phyloP scores from a whole-genome alignment of 257 asterid genomes.

The Plantago elongata region DNA sequence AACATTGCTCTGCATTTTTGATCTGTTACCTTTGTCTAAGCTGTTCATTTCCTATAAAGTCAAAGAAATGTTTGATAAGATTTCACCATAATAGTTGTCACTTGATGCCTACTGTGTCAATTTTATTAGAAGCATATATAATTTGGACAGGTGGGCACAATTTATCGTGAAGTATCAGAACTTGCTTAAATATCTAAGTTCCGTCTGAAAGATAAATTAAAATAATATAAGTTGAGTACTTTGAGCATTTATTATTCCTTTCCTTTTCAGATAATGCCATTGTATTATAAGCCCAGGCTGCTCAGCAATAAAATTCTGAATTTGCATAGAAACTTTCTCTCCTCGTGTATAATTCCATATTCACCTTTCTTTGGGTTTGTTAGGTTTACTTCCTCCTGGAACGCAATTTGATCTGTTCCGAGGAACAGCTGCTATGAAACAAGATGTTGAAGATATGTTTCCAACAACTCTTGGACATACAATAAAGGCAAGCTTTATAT shows the following conservation, averaged over 20 bases:
- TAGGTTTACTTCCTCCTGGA: conserved; percentile 98
- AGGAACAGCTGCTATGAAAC: conserved; percentile 99
- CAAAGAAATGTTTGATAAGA: conserved; percentile 1
- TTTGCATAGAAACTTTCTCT: conserved; percentile 5
- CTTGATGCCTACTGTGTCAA: conserved; percentile 1
- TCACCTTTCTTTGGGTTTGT: conserved; percentile 20
- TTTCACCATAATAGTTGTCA: conserved; percentile 3
- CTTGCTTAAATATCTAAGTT: no score
- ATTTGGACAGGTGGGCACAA: no score
- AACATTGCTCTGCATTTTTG: conserved; percentile 14
- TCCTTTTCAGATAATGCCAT: not conserved
- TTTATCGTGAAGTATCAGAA: no score
- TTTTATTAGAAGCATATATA: not conserved
- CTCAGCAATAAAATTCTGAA: conserved; percentile 11
- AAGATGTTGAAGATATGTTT: conserved; percentile 88
- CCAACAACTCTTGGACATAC: conserved; percentile 89
- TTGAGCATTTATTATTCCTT: not conserved
- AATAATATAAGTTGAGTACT: not conserved
- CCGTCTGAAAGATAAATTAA: not conserved
- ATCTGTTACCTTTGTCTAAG: not conserved
- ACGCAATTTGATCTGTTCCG: conserved; percentile 93
- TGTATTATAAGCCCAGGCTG: conserved; percentile 2
- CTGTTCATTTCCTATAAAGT: conserved; percentile 7
- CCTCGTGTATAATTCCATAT: not conserved
- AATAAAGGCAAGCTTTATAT: conserved; percentile 51